A percentile compares a stretch with the other conserved stretches of the same genome.
Evolutionary conservation across 345 rosid species (phyloP).

Genomic region (Eucalyptus erythrocorys): DNA sequence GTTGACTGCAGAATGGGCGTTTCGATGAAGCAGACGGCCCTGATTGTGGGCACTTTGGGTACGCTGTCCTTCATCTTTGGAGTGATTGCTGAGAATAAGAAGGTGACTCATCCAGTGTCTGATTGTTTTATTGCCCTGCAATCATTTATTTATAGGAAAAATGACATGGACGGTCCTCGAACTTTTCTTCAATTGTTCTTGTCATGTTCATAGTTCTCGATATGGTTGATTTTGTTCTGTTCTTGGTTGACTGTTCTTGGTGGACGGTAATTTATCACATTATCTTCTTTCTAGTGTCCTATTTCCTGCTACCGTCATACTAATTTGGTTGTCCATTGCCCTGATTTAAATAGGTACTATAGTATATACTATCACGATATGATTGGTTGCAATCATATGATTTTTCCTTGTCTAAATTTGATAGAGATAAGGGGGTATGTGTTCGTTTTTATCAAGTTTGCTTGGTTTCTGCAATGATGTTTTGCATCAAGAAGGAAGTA

Average conservation of each 20-base stretch:
- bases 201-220: not conserved
- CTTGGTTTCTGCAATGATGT: not conserved
- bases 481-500: not conserved
- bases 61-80: constrained; percentile 57
- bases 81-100: constrained; percentile 76
- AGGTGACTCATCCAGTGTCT: constrained; percentile 19
- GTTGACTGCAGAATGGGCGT: constrained; percentile 34
- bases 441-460: not conserved
- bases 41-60: constrained; percentile 49
- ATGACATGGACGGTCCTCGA: not conserved
- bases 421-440: not conserved
- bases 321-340: not conserved
- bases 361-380: not conserved
- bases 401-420: not conserved
- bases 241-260: not conserved
- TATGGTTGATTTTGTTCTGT: not conserved
- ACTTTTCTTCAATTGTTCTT: not conserved
- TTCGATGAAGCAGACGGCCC: constrained; percentile 49
- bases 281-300: not conserved
- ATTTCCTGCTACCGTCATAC: not conserved
- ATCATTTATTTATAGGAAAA: not conserved
- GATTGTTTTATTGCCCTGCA: not conserved
- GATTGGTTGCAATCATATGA: not conserved
- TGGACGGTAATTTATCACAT: not conserved
- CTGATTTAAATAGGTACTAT: not conserved